Base-by-base conservation (phyloP, 164 flowering plant species). In the Annona squamosa region DNA sequence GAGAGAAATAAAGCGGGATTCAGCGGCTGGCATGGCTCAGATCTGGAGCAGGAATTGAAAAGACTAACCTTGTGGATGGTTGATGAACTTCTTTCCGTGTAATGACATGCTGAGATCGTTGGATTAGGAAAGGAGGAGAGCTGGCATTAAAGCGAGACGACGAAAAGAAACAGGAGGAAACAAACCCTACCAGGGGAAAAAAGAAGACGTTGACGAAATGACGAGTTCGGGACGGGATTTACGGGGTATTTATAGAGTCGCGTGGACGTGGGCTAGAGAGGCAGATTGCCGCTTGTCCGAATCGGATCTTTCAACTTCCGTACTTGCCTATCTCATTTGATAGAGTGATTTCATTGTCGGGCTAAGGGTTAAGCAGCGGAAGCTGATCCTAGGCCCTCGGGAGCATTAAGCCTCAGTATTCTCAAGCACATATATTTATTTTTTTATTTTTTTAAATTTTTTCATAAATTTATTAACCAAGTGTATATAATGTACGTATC, bases 51-150 rank as follows among this genome's bases (percentile, higher is more conserved):
- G 7, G 6, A 59, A 17, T 63, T 43, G 9, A 68, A 44, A 59
- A 26, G 16, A 10, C 80, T 41, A 65, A 93, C 98, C 90, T 47
- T 86, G 82, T 13, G 97, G 97, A 72, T 91, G 79, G 82, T 87
- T 88, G 84, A 93, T 90, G 77, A 91, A 89, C 75, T 93, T 93
- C 87, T 90, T 91, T 43, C 77, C 86, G 41, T 79, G 87, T 72
- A 76, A 87, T 65, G 88, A 86, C 98, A 91, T 89, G 12, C 3
- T 52, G 41, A 59, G 41, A 45, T 6, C 46, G 5, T 19, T 41
- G 57, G 46, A 52, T 70, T 42, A 70, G 7, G 18, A 10, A 26
- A 26, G 37, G 19, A 56, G 37, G 62, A 12, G n/a, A 10, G 37
- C 62, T 46, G 52, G 46, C 72, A 70, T 70, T 70, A 17, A 10